Evolutionary conservation across 2,329 filamentous ascomycete genomes (phyloP).

Genomic region (Lachnum nothofagi): DNA sequence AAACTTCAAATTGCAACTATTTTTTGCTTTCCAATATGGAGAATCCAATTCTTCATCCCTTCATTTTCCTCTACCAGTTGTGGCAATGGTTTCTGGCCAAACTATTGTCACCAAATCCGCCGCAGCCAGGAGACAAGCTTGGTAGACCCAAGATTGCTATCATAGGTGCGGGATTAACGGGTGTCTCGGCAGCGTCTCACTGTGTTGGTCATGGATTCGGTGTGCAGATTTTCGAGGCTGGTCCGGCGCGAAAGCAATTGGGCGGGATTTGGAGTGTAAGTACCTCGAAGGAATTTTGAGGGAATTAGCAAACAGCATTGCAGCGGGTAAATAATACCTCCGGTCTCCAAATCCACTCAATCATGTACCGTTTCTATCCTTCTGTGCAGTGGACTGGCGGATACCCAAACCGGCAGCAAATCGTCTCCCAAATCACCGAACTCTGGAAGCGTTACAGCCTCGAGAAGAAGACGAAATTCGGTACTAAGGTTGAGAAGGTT

Average conservation of each 20-base stretch:
- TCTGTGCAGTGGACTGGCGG: conserved; percentile 67
- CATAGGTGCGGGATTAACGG: conserved; percentile 66
- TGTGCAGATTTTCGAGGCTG: conserved; percentile 71
- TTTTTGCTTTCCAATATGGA: conserved; percentile 14
- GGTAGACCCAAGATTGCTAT: conserved; percentile 61
- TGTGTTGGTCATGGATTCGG: conserved; percentile 83
- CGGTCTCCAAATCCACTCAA: conserved; percentile 73
- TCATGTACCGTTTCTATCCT: conserved; percentile 87
- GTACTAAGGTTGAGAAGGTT: conserved; percentile 62
- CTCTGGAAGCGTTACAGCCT: conserved; percentile 74
- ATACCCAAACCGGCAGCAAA: conserved; percentile 74
- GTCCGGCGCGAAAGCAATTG: conserved; percentile 56
- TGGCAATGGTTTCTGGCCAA: conserved; percentile 59
- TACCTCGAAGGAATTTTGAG: not conserved
- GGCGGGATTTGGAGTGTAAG: conserved; percentile 77
- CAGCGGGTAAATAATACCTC: conserved; percentile 77
- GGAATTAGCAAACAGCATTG: conserved; percentile 1
- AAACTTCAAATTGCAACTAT: not conserved
- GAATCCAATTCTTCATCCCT: conserved; percentile 45
- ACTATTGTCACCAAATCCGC: conserved; percentile 65
- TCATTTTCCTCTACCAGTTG: conserved; percentile 59
- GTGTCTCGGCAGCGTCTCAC: conserved; percentile 74
- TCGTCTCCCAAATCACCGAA: conserved; percentile 64
- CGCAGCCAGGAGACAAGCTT: conserved; percentile 52
- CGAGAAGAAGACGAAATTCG: conserved; percentile 65